Evolutionary conservation across 1,284 basidiomycete species (phyloP), one percentile per base, ranked within the genome.

Genomic region (Megacollybia platyphylla): DNA sequence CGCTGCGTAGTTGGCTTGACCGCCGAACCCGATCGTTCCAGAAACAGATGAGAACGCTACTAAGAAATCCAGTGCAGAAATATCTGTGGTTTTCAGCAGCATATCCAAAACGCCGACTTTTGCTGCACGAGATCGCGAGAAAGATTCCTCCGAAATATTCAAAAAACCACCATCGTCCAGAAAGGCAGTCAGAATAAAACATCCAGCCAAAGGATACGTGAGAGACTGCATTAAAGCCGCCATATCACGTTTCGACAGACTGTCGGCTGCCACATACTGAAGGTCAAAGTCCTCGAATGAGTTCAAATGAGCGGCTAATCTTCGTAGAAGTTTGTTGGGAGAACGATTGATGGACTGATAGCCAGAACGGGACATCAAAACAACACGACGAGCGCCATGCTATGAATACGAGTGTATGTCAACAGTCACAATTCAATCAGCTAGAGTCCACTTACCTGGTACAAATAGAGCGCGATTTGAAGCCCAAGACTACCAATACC

Each of bases 1-100:
- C 64, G 53, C 53, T 2, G 59, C 52, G 49, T 68, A 68, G 44
- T 62, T 65, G 1, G 64, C 59, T 47, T 69, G 65, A 1, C 65
- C 67, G 7, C 54, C 50, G 45, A 56, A 62, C 5, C 67, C 67
- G 37, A 64, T 58, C 64, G 36, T n/a, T n/a, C n/a, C n/a, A n/a
- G n/a, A n/a, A n/a, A n/a, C n/a, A n/a, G n/a, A n/a, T n/a, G n/a
- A n/a, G n/a, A n/a, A n/a, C n/a, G n/a, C n/a, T n/a, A n/a, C n/a
- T n/a, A n/a, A n/a, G n/a, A n/a, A n/a, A n/a, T n/a, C n/a, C n/a
- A n/a, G n/a, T n/a, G n/a, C n/a, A n/a, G n/a, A n/a, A n/a, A n/a
- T n/a, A n/a, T n/a, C n/a, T n/a, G n/a, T n/a, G n/a, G n/a, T n/a
- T n/a, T n/a, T n/a, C n/a, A n/a, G n/a, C n/a, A n/a, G n/a, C n/a